Base-by-base conservation (phyloP, 208 protist species). In the Porcisia deanei region DNA sequence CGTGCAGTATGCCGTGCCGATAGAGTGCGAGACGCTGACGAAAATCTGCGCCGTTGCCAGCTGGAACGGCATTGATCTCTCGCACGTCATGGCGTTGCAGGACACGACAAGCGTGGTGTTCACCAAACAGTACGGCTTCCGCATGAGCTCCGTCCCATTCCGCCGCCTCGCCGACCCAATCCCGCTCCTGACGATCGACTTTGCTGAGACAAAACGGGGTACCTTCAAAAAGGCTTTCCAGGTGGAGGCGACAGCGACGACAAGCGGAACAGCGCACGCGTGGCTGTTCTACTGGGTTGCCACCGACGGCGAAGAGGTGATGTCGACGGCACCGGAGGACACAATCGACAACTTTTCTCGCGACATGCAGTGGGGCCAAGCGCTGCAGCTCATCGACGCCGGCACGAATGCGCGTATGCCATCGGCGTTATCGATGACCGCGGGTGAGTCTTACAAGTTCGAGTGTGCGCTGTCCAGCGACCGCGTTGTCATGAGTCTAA, bases 311-410 rank as follows among this genome's bases (percentile, higher is more conserved):
- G 76, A 84, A 39, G 76, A 61, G 79, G 57, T 55, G 65, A 97
- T 98, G 88, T 96, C 94, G 52, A 98, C 96, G 4, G 79, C 87
- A 53, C 96, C 96, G 14, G 76, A 80, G 5, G 93, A 95, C 37
- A 98, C 96, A 7, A 3, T 89, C 0, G 66, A 97, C 67, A 98
- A 98, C 89, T 97, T 98, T 73, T 79, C 94, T 18, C 94, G 96
- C 5, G 94, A 98, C 76, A 97, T 98, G 96, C 96, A 98, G 83
- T 98, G 95, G 95, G 95, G 96, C 20, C 95, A 98, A 80, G 94
- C 92, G 12, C 78, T 98, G 55, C 94, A 98, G 78, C 88, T 98
- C 34, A 86, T 98, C 53, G 92, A 98, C 65, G 76, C 53, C 20
- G 86, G 85, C 73, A 81, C 74, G 30, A 73, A 93, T 49, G 74